Evolutionary conservation across 1,284 basidiomycete genomes (phyloP), one percentile per base, ranked within the genome.

Genomic region (Polyporus tsugae): DNA sequence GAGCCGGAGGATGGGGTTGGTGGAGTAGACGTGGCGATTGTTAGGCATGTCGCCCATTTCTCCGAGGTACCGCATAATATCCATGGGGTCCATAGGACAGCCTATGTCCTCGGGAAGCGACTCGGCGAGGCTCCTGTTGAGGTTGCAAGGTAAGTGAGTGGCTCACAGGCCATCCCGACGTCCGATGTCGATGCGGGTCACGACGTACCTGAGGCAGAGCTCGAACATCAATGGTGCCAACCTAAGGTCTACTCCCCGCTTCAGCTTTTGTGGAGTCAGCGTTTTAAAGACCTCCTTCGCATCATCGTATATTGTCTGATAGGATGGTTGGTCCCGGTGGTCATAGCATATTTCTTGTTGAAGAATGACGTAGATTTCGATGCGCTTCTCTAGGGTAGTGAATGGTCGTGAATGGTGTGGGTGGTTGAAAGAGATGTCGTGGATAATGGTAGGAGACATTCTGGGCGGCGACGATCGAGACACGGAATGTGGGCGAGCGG

Each of bases 301-400:
- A 36, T 49, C 9, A 10, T 35, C 60, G 29, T 62, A 35, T 2
- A 62, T 15, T 29, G 38, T 17, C 13, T 49, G 22, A 33, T 19
- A 62, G 17, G 42, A 36, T 11, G 60, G 55, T 19, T 49, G 42
- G 60, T 35, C 10, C 2, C 60, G 41, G 44, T 62, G 36, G n/a
- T 62, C 60, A 15, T 62, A 62, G 41, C 41, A 62, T 7, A 36
- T 49, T 35, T 62, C 60, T 36, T 62, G 42, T 49, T 46, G n/a
- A n/a, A 62, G 60, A 13, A 17, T 46, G 22, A 36, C 44, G 42
- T 33, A 44, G 17, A 36, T 25, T 25, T 49, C 60, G 22, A 62
- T 49, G 7, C 22, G 60, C 10, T 62, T 58, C 33, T 58, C 35
- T 38, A n/a, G 33, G 4, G 55, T 5, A 10, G 29, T 55, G 25